phyloP scores from a whole-genome alignment of 345 rosid genomes.

The Erodium maritimum region DNA sequence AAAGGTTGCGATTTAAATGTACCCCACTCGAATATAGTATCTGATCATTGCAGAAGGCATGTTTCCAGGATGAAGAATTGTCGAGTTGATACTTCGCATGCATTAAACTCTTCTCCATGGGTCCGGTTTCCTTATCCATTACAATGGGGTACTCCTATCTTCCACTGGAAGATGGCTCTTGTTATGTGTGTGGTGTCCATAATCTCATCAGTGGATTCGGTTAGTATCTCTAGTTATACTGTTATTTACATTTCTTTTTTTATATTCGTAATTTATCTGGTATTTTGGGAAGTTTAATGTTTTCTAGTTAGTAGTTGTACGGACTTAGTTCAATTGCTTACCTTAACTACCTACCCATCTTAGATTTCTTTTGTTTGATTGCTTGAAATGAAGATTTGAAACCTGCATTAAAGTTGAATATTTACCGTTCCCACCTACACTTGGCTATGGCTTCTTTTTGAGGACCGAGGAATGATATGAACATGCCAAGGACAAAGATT shows the following conservation, averaged over 20 bases:
- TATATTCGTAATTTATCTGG: not conserved
- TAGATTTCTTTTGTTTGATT: no score
- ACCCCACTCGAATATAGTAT: constrained; percentile 65
- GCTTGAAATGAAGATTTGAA: no score
- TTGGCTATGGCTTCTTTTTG: not conserved
- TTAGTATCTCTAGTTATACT: constrained; percentile 21
- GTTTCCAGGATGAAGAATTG: constrained; percentile 70
- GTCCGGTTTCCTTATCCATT: constrained; percentile 95
- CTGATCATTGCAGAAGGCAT: constrained; percentile 82
- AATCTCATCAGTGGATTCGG: constrained; percentile 86
- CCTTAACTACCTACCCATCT: no score
- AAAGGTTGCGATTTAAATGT: constrained; percentile 72
- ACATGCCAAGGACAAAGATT: not conserved
- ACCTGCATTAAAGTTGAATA: no score
- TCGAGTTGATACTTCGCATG: constrained; percentile 80
- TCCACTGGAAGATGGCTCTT: constrained; percentile 82
- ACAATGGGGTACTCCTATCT: constrained; percentile 96
- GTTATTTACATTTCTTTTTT: not conserved
- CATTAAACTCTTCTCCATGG: constrained; percentile 81
- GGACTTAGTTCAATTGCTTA: no score
- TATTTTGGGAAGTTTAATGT: not conserved
- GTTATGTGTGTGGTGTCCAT: constrained; percentile 84
- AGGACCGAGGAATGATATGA: no score
- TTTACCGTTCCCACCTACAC: not conserved
- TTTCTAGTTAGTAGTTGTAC: no score